Evolutionary conservation across 345 rosid species (phyloP).

Genomic region (Noccaea bulbosa): DNA sequence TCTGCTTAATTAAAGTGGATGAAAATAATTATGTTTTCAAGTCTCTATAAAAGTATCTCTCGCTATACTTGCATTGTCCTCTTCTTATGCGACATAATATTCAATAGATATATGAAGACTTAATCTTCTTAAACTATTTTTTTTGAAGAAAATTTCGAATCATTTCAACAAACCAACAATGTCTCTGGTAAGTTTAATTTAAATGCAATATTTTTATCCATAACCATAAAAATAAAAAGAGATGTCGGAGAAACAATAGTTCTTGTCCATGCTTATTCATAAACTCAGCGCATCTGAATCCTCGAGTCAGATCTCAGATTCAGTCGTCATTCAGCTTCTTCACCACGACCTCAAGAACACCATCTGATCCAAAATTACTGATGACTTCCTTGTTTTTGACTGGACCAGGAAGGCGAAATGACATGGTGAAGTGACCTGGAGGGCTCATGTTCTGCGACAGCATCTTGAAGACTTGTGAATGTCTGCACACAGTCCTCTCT

Average conservation of each 20-base stretch:
- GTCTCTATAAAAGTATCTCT: no score
- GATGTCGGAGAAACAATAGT: background rate
- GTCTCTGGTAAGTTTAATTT: no score
- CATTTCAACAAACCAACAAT: no score
- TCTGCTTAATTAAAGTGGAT: no score
- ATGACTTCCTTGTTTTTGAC: constrained; percentile 48
- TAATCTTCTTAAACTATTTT: no score
- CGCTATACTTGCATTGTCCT: no score
- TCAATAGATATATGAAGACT: no score
- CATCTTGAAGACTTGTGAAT: constrained; percentile 63
- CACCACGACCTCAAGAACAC: constrained; percentile 67
- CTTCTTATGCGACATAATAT: no score
- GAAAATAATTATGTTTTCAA: no score
- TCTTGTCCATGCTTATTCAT: background rate
- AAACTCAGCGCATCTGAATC: no score
- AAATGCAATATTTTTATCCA: no score
- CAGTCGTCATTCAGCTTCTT: constrained; percentile 45
- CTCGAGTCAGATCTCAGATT: background rate
- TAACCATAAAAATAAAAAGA: background rate
- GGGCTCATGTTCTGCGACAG: constrained; percentile 64
- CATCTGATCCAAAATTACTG: constrained; percentile 52
- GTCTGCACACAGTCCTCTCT: constrained; percentile 55
- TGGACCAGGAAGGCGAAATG: constrained; percentile 69
- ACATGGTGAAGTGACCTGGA: constrained; percentile 65
- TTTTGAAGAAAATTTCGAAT: no score